Conservation (phyloP, 371 early-diverging fungal genomes). For the Mucor piriformis region DNA sequence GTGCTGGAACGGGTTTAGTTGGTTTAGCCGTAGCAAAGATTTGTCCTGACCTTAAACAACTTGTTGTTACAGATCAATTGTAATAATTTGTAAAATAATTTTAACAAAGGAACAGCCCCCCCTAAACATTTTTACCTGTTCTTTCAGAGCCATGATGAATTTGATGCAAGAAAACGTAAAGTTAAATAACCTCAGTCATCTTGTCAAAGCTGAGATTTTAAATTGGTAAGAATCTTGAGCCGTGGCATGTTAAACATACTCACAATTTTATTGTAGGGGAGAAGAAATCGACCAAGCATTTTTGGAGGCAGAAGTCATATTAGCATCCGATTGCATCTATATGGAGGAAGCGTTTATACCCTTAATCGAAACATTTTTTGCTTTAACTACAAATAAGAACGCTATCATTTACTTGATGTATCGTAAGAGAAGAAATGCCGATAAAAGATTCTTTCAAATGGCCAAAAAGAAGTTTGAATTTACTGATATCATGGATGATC, state of each 20-base stretch:
- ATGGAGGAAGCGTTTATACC: slow-evolving; percentile 50
- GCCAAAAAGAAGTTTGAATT: slow-evolving; percentile 45
- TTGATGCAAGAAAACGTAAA: slow-evolving; percentile 46
- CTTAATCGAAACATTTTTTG: slow-evolving; percentile 40
- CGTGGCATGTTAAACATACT: no score
- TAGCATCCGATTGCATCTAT: slow-evolving; percentile 58
- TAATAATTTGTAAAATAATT: slow-evolving; percentile 15
- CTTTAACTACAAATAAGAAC: slow-evolving; percentile 27
- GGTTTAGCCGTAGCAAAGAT: slow-evolving; percentile 44
- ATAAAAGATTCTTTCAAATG: slow-evolving; percentile 50
- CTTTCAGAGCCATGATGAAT: slow-evolving; percentile 40
- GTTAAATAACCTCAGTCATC: slow-evolving; percentile 25
- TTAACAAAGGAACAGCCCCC: not conserved
- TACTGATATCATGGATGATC: slow-evolving; percentile 39
- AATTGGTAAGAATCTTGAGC: slow-evolving; percentile 36
- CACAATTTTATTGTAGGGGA: slow-evolving; percentile 30
- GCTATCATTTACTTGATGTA: slow-evolving; percentile 46
- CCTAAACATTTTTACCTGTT: no score
- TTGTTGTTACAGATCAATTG: slow-evolving; percentile 49
- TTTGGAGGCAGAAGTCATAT: slow-evolving; percentile 36
- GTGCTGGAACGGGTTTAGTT: slow-evolving; percentile 55
- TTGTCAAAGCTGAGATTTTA: slow-evolving; percentile 27
- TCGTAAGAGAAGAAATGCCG: slow-evolving; percentile 50
- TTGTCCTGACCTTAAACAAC: slow-evolving; percentile 27
- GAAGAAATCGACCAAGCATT: slow-evolving; percentile 22